These are phyloP conservation scores for Multifurca ochricompacta DNA, from an alignment of 768 basidiomycete species.

Conservation along the genomic window DNA sequence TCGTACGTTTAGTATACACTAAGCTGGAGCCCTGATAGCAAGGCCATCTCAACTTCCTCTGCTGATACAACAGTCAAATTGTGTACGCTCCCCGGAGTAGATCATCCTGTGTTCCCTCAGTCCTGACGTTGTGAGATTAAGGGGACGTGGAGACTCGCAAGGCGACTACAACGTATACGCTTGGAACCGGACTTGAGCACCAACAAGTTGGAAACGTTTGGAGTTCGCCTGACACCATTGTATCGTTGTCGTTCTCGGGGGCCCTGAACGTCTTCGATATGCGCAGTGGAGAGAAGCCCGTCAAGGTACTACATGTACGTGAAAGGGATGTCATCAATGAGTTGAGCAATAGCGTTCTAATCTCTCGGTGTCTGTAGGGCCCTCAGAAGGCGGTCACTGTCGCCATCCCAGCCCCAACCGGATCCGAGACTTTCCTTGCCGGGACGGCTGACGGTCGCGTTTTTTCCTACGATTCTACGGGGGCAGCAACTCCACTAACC, in stretches of 20 bases:
- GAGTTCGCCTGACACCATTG: constrained; percentile 60
- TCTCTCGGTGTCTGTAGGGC: constrained; percentile 38
- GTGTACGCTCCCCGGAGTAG: constrained; percentile 44
- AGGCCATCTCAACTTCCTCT: constrained; percentile 69
- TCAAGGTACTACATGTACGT: constrained; percentile 54
- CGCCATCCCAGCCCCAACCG: constrained; percentile 30
- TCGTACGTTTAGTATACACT: constrained; percentile 48
- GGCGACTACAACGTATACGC: constrained; percentile 55
- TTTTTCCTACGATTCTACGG: constrained; percentile 49
- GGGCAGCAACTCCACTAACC: constrained; percentile 38
- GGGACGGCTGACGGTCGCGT: constrained; percentile 78
- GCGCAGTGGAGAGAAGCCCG: constrained; percentile 51
- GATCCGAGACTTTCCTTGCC: constrained; percentile 60
- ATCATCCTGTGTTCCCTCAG: background rate
- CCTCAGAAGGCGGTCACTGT: constrained; percentile 78
- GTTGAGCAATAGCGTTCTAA: background rate
- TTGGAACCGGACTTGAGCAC: constrained; percentile 64
- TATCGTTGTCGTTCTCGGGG: constrained; percentile 79
- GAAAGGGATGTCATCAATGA: background rate
- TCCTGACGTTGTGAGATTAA: constrained; percentile 25
- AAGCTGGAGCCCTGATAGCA: constrained; percentile 76
- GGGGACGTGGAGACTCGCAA: constrained; percentile 79
- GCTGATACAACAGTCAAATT: constrained; percentile 84
- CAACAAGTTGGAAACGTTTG: constrained; percentile 91
- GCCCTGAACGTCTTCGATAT: constrained; percentile 78